These are phyloP conservation scores for Pseudogymnoascus sp. DNA, from an alignment of 2,329 filamentous ascomycete genomes.

Conservation along the genomic window DNA sequence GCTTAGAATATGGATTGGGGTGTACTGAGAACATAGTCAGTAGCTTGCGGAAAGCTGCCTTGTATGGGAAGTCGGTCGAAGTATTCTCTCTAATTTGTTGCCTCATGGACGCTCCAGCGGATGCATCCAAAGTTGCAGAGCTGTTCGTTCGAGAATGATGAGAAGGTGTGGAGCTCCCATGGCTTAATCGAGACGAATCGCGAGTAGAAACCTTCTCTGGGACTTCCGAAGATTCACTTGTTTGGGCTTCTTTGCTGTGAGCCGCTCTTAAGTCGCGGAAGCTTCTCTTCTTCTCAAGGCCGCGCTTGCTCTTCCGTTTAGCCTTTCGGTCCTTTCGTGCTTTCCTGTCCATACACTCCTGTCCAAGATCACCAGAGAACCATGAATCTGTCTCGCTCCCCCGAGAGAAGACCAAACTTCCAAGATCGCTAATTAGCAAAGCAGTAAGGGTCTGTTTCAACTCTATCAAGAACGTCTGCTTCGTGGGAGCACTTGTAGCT, in stretches of 20 bases:
- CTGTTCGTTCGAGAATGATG: conserved; percentile 9
- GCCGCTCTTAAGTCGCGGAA: conserved; percentile 53
- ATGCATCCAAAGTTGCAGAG: conserved; percentile 10
- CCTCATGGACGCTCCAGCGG: not conserved
- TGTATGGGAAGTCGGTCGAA: conserved; percentile 62
- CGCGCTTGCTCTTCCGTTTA: conserved; percentile 42
- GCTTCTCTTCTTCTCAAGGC: conserved; percentile 58
- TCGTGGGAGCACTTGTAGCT: conserved; percentile 53
- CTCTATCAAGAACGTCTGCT: conserved; percentile 67
- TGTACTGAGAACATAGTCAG: conserved; percentile 82
- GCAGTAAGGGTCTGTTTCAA: conserved; percentile 74
- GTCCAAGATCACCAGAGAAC: conserved; percentile 59
- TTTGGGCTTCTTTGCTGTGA: conserved; percentile 31
- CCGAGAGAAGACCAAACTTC: conserved; percentile 68
- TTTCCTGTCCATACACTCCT: conserved; percentile 55
- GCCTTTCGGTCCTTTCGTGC: conserved; percentile 54
- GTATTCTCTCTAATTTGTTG: conserved; percentile 16
- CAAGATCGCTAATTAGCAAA: conserved; percentile 79
- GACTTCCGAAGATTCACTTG: not conserved
- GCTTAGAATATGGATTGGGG: conserved; percentile 77
- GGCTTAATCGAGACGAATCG: not conserved
- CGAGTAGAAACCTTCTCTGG: not conserved
- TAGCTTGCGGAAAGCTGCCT: conserved; percentile 67
- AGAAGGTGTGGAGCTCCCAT: not conserved
- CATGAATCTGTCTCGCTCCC: conserved; percentile 91